A percentile compares a stretch with the other conserved stretches of the same genome.
Evolutionary conservation across 306 rosid genomes (phyloP).

Genomic region (Neltuma alba): DNA sequence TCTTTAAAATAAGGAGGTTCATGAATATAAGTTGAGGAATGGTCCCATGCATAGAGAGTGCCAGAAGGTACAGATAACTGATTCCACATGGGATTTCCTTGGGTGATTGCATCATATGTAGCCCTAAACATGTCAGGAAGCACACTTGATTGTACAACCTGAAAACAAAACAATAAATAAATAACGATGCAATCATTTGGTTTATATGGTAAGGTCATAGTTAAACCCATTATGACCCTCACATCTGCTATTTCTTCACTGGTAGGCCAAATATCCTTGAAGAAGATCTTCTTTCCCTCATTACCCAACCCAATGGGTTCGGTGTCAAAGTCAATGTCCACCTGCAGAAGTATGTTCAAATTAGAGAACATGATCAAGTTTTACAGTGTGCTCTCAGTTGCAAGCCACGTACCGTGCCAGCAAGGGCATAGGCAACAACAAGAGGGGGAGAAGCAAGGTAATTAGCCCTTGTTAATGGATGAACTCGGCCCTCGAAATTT

Average conservation of each 20-base stretch:
- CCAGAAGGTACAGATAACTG: slow-evolving; percentile 81
- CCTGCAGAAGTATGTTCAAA: slow-evolving; percentile 59
- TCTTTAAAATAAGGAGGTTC: slow-evolving; percentile 88
- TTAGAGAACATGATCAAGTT: slow-evolving; percentile 35
- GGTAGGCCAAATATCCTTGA: slow-evolving; percentile 93
- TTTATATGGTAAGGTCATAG: slow-evolving; percentile 24
- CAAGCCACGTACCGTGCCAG: slow-evolving; percentile 81
- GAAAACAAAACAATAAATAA: slow-evolving; percentile 35
- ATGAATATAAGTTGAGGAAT: slow-evolving; percentile 83
- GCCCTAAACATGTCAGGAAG: slow-evolving; percentile 92
- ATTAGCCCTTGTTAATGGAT: slow-evolving; percentile 95
- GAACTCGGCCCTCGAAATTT: slow-evolving; percentile 97
- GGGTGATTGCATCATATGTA: slow-evolving; percentile 88
- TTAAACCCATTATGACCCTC: slow-evolving; percentile 37
- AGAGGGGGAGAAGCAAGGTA: slow-evolving; percentile 99
- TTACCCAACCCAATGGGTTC: slow-evolving; percentile 84
- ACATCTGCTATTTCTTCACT: slow-evolving; percentile 84
- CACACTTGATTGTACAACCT: slow-evolving; percentile 94
- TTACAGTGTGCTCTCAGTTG: slow-evolving; percentile 17
- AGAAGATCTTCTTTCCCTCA: slow-evolving; percentile 72
- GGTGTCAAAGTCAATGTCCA: slow-evolving; percentile 78
- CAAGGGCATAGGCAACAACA: slow-evolving; percentile 97
- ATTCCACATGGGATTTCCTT: slow-evolving; percentile 97
- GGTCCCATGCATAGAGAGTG: slow-evolving; percentile 89
- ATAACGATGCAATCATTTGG: slow-evolving; percentile 15